These are phyloP conservation scores for Trichothecium roseum DNA, from an alignment of 2,329 filamentous ascomycete genomes.

Conservation along the genomic window DNA sequence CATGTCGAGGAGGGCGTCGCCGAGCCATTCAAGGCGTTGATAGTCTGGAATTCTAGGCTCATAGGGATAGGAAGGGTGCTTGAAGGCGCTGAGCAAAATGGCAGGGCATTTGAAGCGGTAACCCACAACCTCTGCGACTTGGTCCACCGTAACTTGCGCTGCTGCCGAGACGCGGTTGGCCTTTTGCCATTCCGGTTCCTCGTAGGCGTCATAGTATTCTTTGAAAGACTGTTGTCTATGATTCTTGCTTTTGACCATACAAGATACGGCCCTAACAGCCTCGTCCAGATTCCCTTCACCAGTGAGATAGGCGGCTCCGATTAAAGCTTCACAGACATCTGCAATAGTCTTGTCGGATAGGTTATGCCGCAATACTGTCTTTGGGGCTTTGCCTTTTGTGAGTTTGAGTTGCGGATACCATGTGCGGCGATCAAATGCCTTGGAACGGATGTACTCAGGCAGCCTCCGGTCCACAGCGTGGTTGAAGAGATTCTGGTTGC, in stretches of 20 bases:
- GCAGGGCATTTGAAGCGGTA: constrained; percentile 59
- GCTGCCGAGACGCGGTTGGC: constrained; percentile 48
- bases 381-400: constrained; percentile 57
- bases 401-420: constrained; percentile 85
- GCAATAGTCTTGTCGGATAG: constrained; percentile 75
- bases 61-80: constrained; percentile 55
- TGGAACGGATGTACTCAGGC: constrained; percentile 72
- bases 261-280: constrained; percentile 54
- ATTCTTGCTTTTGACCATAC: constrained; percentile 56
- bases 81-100: constrained; percentile 69
- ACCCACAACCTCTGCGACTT: constrained; percentile 56
- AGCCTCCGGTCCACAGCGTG: constrained; percentile 57
- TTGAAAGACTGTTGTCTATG: constrained; percentile 60
- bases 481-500: constrained; percentile 82
- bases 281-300: constrained; percentile 38
- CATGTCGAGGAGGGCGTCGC: constrained; percentile 75
- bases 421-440: constrained; percentile 65
- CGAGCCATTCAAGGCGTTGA: constrained; percentile 79
- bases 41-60: constrained; percentile 29
- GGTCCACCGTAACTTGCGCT: constrained; percentile 20
- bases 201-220: constrained; percentile 65
- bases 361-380: constrained; percentile 40
- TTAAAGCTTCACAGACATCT: constrained; percentile 76
- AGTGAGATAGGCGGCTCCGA: constrained; percentile 62
- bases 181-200: constrained; percentile 60